Percentiles rank a stretch among this genome's conserved stretches.
Evolutionary conservation across 139 green algal genomes (phyloP).

Genomic region (Chlorella sorokiniana): DNA sequence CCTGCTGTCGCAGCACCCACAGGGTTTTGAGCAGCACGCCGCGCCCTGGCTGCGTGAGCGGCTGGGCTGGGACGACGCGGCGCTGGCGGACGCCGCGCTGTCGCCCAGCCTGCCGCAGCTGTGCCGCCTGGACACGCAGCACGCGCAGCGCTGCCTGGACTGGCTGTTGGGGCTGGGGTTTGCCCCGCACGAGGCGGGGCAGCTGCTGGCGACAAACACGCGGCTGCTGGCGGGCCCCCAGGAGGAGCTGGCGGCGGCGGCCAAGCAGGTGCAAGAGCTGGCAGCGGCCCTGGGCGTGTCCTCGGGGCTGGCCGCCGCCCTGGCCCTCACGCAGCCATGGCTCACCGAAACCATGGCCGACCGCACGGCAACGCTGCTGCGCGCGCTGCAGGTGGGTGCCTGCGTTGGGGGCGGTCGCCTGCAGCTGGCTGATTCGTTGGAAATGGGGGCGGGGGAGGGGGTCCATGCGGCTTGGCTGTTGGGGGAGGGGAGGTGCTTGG

Average conservation of each 20-base stretch:
- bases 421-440: too few relatives aligned
- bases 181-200: not conserved
- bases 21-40: not conserved
- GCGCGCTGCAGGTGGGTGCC: not conserved
- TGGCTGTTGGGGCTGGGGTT: slow-evolving; percentile 1
- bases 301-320: not conserved
- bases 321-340: not conserved
- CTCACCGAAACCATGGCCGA: not conserved
- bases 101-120: not conserved
- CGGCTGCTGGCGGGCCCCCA: not conserved
- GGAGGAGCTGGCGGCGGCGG: not conserved
- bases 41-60: slow-evolving; percentile 13
- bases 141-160: not conserved
- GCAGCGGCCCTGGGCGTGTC: not conserved
- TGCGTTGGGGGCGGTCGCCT: not conserved
- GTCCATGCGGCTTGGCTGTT: not conserved
- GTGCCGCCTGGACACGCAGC: not conserved
- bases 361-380: not conserved
- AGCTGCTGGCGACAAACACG: not conserved
- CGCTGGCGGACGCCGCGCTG: slow-evolving; percentile 9
- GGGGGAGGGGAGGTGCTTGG: too few relatives aligned
- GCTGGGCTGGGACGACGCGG: slow-evolving; percentile 21
- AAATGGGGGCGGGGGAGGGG: not conserved
- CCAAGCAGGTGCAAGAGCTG: not conserved
- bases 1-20: slow-evolving; percentile 20